phyloP scores from a whole-genome alignment of 352 stramenopile genomes.

The Globisporangium mamillatum region DNA sequence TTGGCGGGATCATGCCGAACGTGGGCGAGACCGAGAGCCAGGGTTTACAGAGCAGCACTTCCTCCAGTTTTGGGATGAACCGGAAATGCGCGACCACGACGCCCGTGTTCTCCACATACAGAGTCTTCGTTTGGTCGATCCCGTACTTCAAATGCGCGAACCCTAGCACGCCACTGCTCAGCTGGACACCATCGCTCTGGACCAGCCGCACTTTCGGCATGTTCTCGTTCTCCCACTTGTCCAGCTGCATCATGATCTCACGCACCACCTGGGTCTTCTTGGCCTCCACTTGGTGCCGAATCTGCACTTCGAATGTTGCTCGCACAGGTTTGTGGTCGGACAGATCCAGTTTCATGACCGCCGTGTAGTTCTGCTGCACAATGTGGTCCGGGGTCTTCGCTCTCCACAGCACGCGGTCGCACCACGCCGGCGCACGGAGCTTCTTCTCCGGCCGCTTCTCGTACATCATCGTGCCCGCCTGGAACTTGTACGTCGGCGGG shows the following conservation, averaged over 20 bases:
- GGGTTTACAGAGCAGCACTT: conserved; percentile 85
- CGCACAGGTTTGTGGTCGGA: conserved; percentile 99
- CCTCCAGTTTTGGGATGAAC: conserved; percentile 90
- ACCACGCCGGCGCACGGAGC: conserved; percentile 96
- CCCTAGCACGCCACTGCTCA: conserved; percentile 56
- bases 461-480: conserved; percentile 94
- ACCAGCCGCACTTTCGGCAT: conserved; percentile 91
- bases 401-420: conserved; percentile 86
- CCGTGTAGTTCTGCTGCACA: conserved; percentile 80
- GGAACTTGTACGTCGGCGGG: conserved; percentile 97
- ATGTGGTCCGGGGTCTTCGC: conserved; percentile 55
- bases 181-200: conserved; percentile 31
- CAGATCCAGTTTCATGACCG: conserved; percentile 87
- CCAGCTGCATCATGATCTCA: conserved; percentile 93
- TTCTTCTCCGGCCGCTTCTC: conserved; percentile 99
- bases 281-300: conserved; percentile 90
- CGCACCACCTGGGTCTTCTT: conserved; percentile 90
- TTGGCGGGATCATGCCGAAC: conserved; percentile 85
- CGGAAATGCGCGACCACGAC: conserved; percentile 94
- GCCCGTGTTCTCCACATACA: conserved; percentile 90
- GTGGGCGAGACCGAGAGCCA: conserved; percentile 92
- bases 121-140: conserved; percentile 52
- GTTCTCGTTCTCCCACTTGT: conserved; percentile 96
- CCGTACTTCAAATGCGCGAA: conserved; percentile 69
- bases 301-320: conserved; percentile 87